Evolutionary conservation across 176 grass and related monocot genomes (phyloP), one percentile per base, ranked within the genome.

Genomic region (Tuctoria greenei): DNA sequence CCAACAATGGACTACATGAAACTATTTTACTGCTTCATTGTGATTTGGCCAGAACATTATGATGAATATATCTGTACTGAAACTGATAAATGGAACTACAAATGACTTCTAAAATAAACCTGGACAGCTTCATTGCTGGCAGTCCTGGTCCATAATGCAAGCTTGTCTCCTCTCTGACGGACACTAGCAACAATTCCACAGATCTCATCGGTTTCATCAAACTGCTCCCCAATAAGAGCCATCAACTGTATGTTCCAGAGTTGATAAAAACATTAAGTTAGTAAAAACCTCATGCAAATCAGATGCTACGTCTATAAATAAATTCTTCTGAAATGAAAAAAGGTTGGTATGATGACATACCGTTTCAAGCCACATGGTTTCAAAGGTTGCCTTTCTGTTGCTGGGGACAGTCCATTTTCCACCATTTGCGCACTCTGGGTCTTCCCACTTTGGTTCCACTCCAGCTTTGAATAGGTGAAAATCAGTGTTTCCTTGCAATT

Each of bases 61-160:
- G 74, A 25, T 44, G 46, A 62, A 61, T 31, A 34, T 69, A 68
- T 11, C 62, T 23, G 1, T 18, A 31, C 1, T 35, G 10, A 52
- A 11, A 49, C 0, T 55, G 20, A 69, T 51, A 16, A 16, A 37
- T 60, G 41, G 25, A 37, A 37, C 18, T 52, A 74, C 11, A 73
- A 73, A 72, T 78, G 52, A 52, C 51, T 78, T 68, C 54, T 2
- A 77, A 76, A 80, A 69, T 62, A 20, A 77, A 99, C 96, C 96
- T 99, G 96, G 78, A 95, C 94, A 86, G 96, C 96, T 92, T 99
- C 96, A 75, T 99, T 99, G 72, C 77, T 99, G 26, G 96, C 96
- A 59, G 89, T 72, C 77, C 82, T 95, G 54, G 96, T 99, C 96
- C 96, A 99, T 34, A 99, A 68, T 77, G 96, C 87, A 67, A 99